Conservation (phyloP, 2,329 filamentous ascomycete species). For the Sphaerulina vaccinii region DNA sequence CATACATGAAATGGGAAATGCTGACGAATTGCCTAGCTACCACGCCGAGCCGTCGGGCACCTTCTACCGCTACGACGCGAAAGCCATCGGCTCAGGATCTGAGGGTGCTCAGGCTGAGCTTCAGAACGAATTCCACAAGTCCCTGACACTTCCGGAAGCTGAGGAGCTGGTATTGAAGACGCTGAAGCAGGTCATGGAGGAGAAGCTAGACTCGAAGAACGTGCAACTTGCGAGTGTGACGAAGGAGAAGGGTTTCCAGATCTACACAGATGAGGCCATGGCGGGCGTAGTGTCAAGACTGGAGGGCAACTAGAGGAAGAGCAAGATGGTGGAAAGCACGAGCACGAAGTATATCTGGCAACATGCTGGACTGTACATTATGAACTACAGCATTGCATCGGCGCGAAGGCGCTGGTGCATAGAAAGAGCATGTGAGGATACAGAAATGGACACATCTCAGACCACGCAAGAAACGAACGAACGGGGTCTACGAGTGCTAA, state of each 20-base stretch:
- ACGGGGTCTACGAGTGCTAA: not conserved
- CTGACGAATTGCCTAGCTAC: constrained; percentile 58
- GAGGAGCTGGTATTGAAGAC: constrained; percentile 97
- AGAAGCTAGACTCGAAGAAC: constrained; percentile 98
- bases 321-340: constrained; percentile 5
- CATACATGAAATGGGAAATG: constrained; percentile 13
- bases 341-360: constrained; percentile 14
- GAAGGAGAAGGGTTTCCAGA: constrained; percentile 95
- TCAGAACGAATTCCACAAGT: constrained; percentile 99
- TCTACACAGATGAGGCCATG: constrained; percentile 99
- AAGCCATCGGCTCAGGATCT: constrained; percentile 95
- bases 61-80: constrained; percentile 98
- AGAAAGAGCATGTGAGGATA: constrained; percentile 5
- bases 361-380: constrained; percentile 21
- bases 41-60: constrained; percentile 97
- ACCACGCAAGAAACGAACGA: not conserved
- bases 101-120: constrained; percentile 97
- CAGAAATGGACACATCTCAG: not conserved
- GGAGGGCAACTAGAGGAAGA: constrained; percentile 45
- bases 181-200: constrained; percentile 99
- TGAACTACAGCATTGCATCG: constrained; percentile 22
- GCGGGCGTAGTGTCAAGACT: constrained; percentile 83
- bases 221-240: constrained; percentile 97
- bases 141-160: constrained; percentile 85
- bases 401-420: constrained; percentile 12